A percentile compares a stretch with the other conserved stretches of the same genome.
Evolutionary conservation across 345 rosid genomes (phyloP).

Genomic region (Arabidopsis arenosa): DNA sequence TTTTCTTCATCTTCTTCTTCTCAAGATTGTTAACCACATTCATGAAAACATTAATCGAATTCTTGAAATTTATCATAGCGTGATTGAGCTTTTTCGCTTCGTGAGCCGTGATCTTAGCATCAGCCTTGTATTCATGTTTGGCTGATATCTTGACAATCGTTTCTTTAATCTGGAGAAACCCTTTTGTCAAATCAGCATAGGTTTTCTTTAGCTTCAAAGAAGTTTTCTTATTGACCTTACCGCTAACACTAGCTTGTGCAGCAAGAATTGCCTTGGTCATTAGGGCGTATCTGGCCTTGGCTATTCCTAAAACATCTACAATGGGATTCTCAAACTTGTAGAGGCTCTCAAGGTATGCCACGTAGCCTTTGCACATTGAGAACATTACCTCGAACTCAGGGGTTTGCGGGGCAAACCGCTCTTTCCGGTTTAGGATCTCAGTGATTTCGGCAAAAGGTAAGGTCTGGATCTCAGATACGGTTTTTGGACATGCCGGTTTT

Average conservation of each 20-base stretch:
- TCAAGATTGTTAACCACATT: slow-evolving; percentile 12
- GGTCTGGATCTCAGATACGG: slow-evolving; percentile 27
- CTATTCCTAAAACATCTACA: slow-evolving; percentile 29
- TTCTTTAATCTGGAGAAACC: slow-evolving; percentile 19
- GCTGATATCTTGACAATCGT: slow-evolving; percentile 25
- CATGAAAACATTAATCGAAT: slow-evolving; percentile 18
- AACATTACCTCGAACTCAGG: slow-evolving; percentile 35
- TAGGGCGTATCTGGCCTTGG: slow-evolving; percentile 32
- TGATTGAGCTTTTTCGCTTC: slow-evolving; percentile 4
- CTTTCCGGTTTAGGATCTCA: slow-evolving; percentile 20
- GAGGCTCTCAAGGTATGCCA: slow-evolving; percentile 32
- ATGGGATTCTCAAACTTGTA: slow-evolving; percentile 33
- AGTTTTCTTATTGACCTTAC: slow-evolving; percentile 27
- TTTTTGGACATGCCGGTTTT: slow-evolving; percentile 6
- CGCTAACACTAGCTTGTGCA: slow-evolving; percentile 24
- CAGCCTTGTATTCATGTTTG: slow-evolving; percentile 36
- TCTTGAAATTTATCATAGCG: slow-evolving; percentile 12
- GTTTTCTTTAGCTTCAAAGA: slow-evolving; percentile 21
- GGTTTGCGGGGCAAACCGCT: slow-evolving; percentile 19
- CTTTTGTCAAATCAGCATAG: slow-evolving; percentile 27
- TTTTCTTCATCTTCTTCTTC: slow-evolving; percentile 23
- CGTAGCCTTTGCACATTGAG: slow-evolving; percentile 35
- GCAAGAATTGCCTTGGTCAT: slow-evolving; percentile 21
- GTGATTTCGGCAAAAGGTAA: slow-evolving; percentile 35
- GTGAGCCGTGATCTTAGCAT: slow-evolving; percentile 12